Conservation (phyloP, 495 filamentous ascomycete genomes). For the Daldinia concentrica region DNA sequence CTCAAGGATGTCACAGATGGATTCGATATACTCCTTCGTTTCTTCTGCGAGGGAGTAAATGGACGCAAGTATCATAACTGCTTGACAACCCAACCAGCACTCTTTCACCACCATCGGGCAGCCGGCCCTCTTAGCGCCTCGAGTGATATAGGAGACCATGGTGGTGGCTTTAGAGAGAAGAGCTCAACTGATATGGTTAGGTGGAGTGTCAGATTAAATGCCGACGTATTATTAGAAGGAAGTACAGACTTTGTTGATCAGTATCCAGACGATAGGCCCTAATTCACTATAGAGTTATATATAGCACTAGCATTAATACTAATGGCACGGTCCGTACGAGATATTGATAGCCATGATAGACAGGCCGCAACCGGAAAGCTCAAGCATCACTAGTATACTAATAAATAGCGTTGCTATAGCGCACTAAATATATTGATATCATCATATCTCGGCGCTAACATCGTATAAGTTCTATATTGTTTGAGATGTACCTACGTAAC, state of each 20-base stretch:
- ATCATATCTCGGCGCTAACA: too few relatives aligned
- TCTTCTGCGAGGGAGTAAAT: constrained; percentile 40
- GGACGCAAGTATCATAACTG: constrained; percentile 40
- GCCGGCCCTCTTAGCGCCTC: neutral
- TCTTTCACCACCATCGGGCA: constrained; percentile 45
- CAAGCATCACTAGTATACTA: too few relatives aligned
- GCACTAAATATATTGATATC: too few relatives aligned
- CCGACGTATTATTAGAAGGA: constrained; percentile 42
- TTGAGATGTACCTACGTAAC: too few relatives aligned
- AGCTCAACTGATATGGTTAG: neutral
- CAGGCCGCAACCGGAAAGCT: too few relatives aligned
- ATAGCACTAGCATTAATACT: too few relatives aligned
- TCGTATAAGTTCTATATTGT: too few relatives aligned
- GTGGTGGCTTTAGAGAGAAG: neutral
- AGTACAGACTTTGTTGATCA: constrained; percentile 37
- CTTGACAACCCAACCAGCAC: constrained; percentile 41
- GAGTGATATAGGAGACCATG: neutral
- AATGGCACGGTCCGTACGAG: too few relatives aligned
- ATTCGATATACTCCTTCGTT: constrained; percentile 32
- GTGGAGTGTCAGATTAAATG: neutral
- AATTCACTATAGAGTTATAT: neutral
- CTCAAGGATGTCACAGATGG: neutral
- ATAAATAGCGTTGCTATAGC: too few relatives aligned
- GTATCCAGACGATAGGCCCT: constrained; percentile 36
- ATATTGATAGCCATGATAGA: too few relatives aligned